Conservation (phyloP, 805 yeast species). For the Metschnikowia bowlesiae region DNA sequence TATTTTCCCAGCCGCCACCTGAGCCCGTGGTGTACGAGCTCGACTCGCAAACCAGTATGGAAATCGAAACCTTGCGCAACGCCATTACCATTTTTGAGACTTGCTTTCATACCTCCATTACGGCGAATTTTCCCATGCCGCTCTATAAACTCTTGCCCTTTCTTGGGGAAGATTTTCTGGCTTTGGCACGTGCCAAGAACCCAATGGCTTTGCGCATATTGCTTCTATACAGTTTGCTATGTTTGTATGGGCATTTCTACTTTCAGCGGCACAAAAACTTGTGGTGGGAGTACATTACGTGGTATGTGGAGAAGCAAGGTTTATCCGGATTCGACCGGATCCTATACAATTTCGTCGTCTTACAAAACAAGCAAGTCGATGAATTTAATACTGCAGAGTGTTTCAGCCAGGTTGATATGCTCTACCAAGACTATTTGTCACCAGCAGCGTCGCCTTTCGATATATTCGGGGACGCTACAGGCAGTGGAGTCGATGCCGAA, state of each 20-base stretch:
- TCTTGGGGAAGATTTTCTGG: constrained; percentile 14
- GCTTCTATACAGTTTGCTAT: constrained; percentile 19
- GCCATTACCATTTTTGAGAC: constrained; percentile 13
- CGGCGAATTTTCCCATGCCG: constrained; percentile 28
- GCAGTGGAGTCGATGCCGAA: neutral
- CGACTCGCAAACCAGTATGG: constrained; percentile 7
- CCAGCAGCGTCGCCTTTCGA: neutral
- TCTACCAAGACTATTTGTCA: neutral
- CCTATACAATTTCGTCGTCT: constrained; percentile 7
- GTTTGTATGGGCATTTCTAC: constrained; percentile 20
- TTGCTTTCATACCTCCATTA: constrained; percentile 12
- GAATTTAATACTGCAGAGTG: neutral
- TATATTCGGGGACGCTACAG: neutral
- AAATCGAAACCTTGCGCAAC: constrained; percentile 5
- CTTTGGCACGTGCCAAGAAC: constrained; percentile 19
- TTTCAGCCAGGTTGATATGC: neutral
- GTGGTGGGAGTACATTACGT: constrained; percentile 25
- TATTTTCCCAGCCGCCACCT: neutral
- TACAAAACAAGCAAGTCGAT: constrained; percentile 1
- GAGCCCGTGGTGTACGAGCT: constrained; percentile 3
- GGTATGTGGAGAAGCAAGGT: constrained; percentile 13
- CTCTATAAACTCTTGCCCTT: constrained; percentile 25
- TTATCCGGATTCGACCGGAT: constrained; percentile 6
- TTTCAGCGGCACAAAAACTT: constrained; percentile 20
- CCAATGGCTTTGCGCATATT: constrained; percentile 25